These are phyloP conservation scores for Murraya koenigii DNA, from an alignment of 345 rosid genomes.

Conservation along the genomic window DNA sequence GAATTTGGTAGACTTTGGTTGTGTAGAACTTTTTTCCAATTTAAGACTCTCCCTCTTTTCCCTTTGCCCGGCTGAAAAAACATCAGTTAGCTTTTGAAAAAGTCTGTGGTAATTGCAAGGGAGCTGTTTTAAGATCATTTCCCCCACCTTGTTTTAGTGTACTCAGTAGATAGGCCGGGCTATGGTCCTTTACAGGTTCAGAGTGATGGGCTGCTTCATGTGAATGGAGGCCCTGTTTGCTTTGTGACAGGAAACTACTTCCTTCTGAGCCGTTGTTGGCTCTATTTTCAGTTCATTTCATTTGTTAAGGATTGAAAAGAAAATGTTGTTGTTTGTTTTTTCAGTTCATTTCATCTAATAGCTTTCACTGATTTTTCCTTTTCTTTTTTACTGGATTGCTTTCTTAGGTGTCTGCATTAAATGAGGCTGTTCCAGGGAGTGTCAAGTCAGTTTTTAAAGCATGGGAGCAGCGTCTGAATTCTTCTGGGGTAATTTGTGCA, in stretches of 20 bases:
- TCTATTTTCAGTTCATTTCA: not conserved
- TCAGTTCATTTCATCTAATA: too few species aligned
- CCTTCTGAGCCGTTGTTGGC: not conserved
- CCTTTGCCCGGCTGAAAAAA: not conserved
- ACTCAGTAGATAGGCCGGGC: not conserved
- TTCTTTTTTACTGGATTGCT: not conserved
- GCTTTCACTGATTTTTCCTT: not conserved
- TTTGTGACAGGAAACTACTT: not conserved
- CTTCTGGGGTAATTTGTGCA: slow-evolving; percentile 53
- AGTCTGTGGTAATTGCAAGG: not conserved
- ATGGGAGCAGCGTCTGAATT: slow-evolving; percentile 76
- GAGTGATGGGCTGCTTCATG: not conserved
- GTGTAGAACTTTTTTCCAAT: not conserved
- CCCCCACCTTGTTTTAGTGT: not conserved
- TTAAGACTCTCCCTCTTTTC: not conserved
- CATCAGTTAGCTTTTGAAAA: not conserved
- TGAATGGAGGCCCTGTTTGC: not conserved
- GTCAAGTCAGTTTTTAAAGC: slow-evolving; percentile 84
- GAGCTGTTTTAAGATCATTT: not conserved
- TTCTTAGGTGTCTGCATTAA: slow-evolving; percentile 70
- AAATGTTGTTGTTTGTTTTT: not conserved
- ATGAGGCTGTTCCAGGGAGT: slow-evolving; percentile 86
- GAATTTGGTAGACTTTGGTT: not conserved
- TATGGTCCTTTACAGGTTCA: not conserved
- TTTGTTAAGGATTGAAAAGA: not conserved